Evolutionary conservation across 768 basidiomycete genomes (phyloP).

Genomic region (Saitozyma podzolica): DNA sequence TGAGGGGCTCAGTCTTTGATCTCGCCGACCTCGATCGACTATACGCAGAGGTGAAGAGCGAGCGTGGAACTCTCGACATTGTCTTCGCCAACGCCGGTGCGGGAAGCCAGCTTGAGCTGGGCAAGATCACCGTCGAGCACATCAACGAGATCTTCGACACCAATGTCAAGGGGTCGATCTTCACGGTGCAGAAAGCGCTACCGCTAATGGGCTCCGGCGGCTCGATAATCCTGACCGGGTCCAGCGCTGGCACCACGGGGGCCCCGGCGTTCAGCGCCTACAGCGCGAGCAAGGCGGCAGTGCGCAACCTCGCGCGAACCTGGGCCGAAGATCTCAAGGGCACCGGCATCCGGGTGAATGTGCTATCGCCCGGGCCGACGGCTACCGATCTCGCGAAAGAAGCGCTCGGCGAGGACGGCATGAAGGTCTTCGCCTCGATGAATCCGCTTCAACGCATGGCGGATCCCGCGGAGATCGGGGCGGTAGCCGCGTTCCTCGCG

Average conservation of each 20-base stretch:
- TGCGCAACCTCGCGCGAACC: no score
- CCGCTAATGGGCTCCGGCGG: slow-evolving; percentile 13
- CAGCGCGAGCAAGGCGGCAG: slow-evolving; percentile 1
- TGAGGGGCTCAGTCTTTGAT: slow-evolving; percentile 10
- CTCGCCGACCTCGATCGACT: slow-evolving; percentile 16
- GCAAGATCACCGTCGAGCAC: slow-evolving; percentile 17
- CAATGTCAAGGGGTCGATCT: slow-evolving; percentile 23
- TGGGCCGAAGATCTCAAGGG: no score
- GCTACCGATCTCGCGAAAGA: no score
- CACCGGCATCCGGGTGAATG: no score
- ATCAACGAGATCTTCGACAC: slow-evolving; percentile 18
- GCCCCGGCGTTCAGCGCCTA: slow-evolving; percentile 12
- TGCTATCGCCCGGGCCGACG: no score
- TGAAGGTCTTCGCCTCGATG: no score
- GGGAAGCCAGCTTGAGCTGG: slow-evolving; percentile 14
- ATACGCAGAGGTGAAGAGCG: slow-evolving; percentile 7
- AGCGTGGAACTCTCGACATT: slow-evolving; percentile 12
- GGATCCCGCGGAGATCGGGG: no score
- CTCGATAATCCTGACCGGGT: slow-evolving; percentile 15
- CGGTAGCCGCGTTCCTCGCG: no score
- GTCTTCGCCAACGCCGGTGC: slow-evolving; percentile 18
- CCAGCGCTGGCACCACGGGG: slow-evolving; percentile 10
- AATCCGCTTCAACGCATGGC: no score
- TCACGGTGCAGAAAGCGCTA: slow-evolving; percentile 17
- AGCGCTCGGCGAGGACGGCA: no score